Conservation (phyloP, 352 stramenopile species). For the Phytophthora agathidicida region DNA sequence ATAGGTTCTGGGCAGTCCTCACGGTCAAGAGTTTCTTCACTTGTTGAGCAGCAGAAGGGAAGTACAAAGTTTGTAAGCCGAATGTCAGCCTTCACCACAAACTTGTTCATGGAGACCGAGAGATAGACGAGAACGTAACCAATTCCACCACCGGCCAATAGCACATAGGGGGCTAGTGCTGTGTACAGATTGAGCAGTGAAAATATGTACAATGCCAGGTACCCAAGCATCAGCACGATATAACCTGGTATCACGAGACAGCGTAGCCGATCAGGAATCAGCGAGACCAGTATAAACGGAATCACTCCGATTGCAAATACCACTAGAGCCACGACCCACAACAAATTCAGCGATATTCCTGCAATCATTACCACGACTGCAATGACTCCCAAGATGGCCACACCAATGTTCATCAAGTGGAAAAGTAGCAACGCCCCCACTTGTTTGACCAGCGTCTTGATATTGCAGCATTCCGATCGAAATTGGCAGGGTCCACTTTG, state of each 20-base stretch:
- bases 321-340: background rate
- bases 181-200: background rate
- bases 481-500: background rate
- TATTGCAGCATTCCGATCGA: background rate
- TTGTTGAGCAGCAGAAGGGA: background rate
- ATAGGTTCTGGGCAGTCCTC: background rate
- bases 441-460: no score
- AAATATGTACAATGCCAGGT: background rate
- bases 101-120: background rate
- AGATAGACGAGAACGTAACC: background rate
- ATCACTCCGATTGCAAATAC: background rate
- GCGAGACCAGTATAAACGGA: background rate
- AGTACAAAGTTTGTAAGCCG: background rate
- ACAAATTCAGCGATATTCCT: background rate
- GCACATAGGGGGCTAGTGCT: background rate
- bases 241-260: background rate
- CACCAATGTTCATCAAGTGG: conserved; percentile 3
- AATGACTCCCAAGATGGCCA: background rate
- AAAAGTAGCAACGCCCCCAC: background rate
- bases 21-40: background rate
- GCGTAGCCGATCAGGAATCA: background rate
- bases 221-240: background rate
- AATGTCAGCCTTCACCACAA: background rate
- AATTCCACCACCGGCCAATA: background rate
- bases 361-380: background rate